These are phyloP conservation scores for Hirschioporus abietinus DNA, from an alignment of 768 basidiomycete genomes.

Conservation along the genomic window DNA sequence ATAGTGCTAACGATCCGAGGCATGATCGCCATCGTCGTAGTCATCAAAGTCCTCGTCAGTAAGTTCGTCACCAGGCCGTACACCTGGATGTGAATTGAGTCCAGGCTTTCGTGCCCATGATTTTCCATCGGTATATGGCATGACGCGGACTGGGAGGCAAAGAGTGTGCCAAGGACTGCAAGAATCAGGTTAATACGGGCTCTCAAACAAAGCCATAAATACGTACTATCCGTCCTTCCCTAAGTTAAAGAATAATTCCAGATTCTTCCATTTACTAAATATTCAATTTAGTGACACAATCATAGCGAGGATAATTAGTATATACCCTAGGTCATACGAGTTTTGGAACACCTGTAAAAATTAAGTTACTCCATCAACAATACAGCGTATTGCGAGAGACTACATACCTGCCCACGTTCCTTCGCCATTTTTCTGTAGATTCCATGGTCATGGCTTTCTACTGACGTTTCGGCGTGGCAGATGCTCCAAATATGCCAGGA, in stretches of 20 bases:
- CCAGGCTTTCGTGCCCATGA: slow-evolving; percentile 72
- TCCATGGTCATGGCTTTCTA: slow-evolving; percentile 85
- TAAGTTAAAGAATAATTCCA: slow-evolving; percentile 84
- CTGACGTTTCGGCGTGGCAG: slow-evolving; percentile 73
- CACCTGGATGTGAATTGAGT: slow-evolving; percentile 52
- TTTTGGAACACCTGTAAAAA: slow-evolving; percentile 68
- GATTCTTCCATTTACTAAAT: slow-evolving; percentile 53
- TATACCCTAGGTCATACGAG: slow-evolving; percentile 84
- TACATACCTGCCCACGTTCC: slow-evolving; percentile 58
- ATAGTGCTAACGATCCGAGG: neutral
- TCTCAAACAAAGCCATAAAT: neutral
- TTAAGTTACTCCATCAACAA: slow-evolving; percentile 1
- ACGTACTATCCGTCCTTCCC: slow-evolving; percentile 79
- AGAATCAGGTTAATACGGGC: neutral
- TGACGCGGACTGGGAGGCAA: slow-evolving; percentile 73
- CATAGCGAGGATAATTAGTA: slow-evolving; percentile 1
- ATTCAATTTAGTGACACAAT: neutral
- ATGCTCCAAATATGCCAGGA: slow-evolving; percentile 71
- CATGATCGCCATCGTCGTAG: slow-evolving; percentile 18
- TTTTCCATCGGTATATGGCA: slow-evolving; percentile 81
- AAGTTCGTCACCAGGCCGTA: slow-evolving; percentile 76
- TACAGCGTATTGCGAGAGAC: neutral
- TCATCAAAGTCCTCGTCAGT: slow-evolving; percentile 78
- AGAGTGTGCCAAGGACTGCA: slow-evolving; percentile 70
- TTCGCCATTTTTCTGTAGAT: slow-evolving; percentile 69